phyloP scores from a whole-genome alignment of 2,329 filamentous ascomycete genomes.

The Cyclaneusma minus region DNA sequence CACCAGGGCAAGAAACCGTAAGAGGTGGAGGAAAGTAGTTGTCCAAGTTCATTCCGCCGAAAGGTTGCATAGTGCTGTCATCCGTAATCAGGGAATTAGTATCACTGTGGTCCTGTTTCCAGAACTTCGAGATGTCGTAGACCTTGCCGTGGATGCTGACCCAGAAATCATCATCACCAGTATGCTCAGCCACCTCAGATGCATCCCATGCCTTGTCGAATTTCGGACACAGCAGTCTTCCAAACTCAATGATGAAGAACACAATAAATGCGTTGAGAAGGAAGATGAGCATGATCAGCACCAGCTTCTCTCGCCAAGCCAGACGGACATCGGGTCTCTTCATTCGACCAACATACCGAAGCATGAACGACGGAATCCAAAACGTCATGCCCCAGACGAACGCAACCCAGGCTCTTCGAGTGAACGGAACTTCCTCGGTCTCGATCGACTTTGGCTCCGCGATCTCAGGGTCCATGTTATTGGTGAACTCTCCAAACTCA shows the following conservation, averaged over 20 bases:
- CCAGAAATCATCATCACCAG: conserved; percentile 63
- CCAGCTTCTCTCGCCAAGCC: conserved; percentile 93
- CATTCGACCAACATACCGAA: conserved; percentile 81
- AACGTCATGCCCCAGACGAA: conserved; percentile 80
- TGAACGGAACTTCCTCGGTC: conserved; percentile 44
- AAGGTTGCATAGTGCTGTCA: conserved; percentile 52
- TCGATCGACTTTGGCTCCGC: conserved; percentile 64
- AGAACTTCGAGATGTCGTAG: conserved; percentile 87
- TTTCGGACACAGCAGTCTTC: conserved; percentile 75
- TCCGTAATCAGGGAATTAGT: conserved; percentile 41
- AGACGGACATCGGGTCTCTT: conserved; percentile 91
- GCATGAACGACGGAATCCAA: conserved; percentile 79
- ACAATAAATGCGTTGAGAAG: conserved; percentile 68
- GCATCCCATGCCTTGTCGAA: conserved; percentile 76
- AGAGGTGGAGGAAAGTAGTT: conserved; percentile 77
- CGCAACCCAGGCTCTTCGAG: conserved; percentile 63
- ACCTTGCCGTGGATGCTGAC: conserved; percentile 79
- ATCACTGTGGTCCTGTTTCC: conserved; percentile 72
- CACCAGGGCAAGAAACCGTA: conserved; percentile 53
- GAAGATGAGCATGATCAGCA: conserved; percentile 65
- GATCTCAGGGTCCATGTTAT: conserved; percentile 60
- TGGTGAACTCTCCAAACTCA: conserved; percentile 48
- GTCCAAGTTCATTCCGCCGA: conserved; percentile 67
- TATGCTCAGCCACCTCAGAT: conserved; percentile 54
- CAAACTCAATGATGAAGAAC: conserved; percentile 87